phyloP scores from a whole-genome alignment of 2,329 filamentous ascomycete species.

The Cordyceps militaris region DNA sequence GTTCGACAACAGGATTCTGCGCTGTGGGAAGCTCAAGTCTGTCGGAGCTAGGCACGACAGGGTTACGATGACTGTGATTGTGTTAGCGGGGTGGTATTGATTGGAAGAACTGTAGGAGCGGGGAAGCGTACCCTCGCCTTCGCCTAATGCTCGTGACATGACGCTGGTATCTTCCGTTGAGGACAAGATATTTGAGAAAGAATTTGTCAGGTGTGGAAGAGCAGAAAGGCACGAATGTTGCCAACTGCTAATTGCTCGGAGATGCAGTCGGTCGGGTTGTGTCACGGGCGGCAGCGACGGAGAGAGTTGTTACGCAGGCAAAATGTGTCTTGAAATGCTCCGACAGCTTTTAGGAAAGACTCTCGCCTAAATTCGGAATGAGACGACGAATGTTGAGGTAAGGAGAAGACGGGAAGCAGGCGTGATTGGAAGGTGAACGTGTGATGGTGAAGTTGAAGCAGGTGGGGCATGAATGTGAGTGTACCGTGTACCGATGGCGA shows the following conservation, averaged over 20 bases:
- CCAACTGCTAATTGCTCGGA: not conserved
- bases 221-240: not conserved
- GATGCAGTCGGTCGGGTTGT: not conserved
- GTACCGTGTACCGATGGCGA: constrained; percentile 12
- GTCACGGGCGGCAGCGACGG: not conserved
- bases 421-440: too few relatives aligned
- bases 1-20: constrained; percentile 27
- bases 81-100: not conserved
- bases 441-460: too few relatives aligned
- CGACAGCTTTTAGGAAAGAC: too few relatives aligned
- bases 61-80: constrained; percentile 24
- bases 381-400: not conserved
- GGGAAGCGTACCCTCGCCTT: constrained; percentile 3
- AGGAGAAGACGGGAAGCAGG: constrained; percentile 15
- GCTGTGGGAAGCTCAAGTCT: constrained; percentile 19
- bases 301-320: too few relatives aligned
- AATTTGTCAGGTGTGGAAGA: not conserved
- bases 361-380: not conserved
- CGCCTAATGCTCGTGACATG: not conserved
- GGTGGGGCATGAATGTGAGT: constrained; percentile 17
- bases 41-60: constrained; percentile 21
- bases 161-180: not conserved
- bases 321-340: not conserved
- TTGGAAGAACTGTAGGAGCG: not conserved
- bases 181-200: not conserved